phyloP scores from a whole-genome alignment of 2,329 filamentous ascomycete genomes.

The Rhinocladiella similis region DNA sequence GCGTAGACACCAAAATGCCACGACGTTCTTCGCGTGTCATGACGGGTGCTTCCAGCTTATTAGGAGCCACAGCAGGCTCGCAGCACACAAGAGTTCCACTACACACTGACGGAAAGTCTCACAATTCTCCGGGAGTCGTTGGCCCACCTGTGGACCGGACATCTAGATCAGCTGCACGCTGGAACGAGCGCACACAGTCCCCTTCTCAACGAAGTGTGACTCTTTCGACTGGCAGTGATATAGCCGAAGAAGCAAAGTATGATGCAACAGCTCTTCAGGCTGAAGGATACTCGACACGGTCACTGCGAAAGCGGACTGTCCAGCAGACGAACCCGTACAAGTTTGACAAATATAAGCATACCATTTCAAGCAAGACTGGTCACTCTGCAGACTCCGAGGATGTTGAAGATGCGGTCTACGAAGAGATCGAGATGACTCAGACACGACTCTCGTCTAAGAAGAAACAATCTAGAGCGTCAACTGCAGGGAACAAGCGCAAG shows the following conservation, averaged over 20 bases:
- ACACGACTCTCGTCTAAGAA: conserved; percentile 4
- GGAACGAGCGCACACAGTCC: too few relatives aligned
- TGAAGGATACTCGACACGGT: background rate
- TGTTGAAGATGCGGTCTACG: conserved; percentile 15
- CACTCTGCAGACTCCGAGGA: conserved; percentile 9
- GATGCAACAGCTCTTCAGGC: background rate
- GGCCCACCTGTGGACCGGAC: too few relatives aligned
- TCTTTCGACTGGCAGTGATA: background rate
- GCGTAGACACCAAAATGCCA: background rate
- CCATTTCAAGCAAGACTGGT: conserved; percentile 11
- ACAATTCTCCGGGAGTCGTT: too few relatives aligned
- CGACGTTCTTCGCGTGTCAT: too few relatives aligned
- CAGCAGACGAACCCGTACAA: conserved; percentile 22
- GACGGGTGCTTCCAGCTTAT: too few relatives aligned
- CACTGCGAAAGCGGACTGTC: conserved; percentile 19
- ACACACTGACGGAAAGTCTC: too few relatives aligned
- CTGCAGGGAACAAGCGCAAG: conserved; percentile 3
- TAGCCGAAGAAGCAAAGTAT: background rate
- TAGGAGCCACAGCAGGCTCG: too few relatives aligned
- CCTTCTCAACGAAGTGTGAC: background rate
- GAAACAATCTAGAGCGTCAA: conserved; percentile 7
- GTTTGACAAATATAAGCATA: conserved; percentile 23
- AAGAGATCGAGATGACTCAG: conserved; percentile 10
- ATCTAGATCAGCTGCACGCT: background rate
- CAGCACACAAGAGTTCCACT: too few relatives aligned